phyloP scores from a whole-genome alignment of 2,329 filamentous ascomycete species.

The Calonectria hongkongensis region DNA sequence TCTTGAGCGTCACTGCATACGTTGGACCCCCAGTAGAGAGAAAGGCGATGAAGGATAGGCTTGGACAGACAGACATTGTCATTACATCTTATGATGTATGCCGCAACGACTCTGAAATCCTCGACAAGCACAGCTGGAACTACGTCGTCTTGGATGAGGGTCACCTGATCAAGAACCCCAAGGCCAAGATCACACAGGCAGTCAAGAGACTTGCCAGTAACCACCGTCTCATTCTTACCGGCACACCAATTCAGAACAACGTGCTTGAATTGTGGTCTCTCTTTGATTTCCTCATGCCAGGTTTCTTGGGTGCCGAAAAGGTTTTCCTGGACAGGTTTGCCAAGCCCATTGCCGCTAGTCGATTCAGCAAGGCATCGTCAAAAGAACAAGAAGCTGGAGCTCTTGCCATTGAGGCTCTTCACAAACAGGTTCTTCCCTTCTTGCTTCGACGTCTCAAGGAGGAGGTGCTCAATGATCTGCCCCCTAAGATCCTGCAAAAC shows the following conservation, averaged over 20 bases:
- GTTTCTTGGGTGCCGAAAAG: slow-evolving; percentile 94
- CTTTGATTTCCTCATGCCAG: slow-evolving; percentile 99
- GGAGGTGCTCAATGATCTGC: slow-evolving; percentile 95
- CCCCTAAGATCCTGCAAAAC: slow-evolving; percentile 98
- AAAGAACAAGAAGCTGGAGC: slow-evolving; percentile 99
- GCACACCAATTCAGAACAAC: slow-evolving; percentile 98
- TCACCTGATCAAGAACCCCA: slow-evolving; percentile 98
- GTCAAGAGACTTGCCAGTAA: slow-evolving; percentile 94
- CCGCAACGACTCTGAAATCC: slow-evolving; percentile 92
- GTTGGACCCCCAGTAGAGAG: slow-evolving; percentile 92
- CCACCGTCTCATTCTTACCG: slow-evolving; percentile 95
- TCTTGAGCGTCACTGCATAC: slow-evolving; percentile 91
- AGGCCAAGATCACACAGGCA: slow-evolving; percentile 94
- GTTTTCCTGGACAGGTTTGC: slow-evolving; percentile 97
- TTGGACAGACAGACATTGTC: slow-evolving; percentile 90
- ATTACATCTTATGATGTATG: slow-evolving; percentile 99
- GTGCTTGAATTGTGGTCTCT: slow-evolving; percentile 97
- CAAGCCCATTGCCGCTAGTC: slow-evolving; percentile 94
- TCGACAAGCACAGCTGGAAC: slow-evolving; percentile 93
- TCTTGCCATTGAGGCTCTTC: slow-evolving; percentile 96
- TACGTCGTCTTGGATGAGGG: slow-evolving; percentile 98
- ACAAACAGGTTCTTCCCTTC: slow-evolving; percentile 98
- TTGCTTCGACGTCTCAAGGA: slow-evolving; percentile 96
- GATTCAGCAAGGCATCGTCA: slow-evolving; percentile 97
- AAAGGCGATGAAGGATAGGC: slow-evolving; percentile 79